phyloP scores from a whole-genome alignment of 2,329 filamentous ascomycete species.

The Trichophyton benhamiae region DNA sequence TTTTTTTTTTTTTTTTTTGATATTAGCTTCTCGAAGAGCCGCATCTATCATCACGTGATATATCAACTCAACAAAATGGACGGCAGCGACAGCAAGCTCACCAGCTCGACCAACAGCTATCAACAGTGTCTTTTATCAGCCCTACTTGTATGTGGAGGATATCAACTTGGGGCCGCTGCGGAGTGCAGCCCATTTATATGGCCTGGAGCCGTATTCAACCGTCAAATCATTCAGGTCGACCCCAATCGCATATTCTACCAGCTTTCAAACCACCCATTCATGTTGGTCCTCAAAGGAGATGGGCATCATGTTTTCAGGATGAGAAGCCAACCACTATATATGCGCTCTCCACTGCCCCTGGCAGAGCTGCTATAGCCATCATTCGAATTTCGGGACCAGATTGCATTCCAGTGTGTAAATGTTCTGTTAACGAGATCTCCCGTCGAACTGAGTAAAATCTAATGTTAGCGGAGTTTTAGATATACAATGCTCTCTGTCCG shows the following conservation, averaged over 20 bases:
- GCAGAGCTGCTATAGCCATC: constrained; percentile 79
- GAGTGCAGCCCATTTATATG: not conserved
- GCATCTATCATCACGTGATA: not conserved
- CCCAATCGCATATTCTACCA: not conserved
- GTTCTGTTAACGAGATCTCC: not conserved
- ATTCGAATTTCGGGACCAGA: constrained; percentile 73
- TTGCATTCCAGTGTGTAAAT: constrained; percentile 48
- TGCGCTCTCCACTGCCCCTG: constrained; percentile 75
- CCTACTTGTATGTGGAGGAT: constrained; percentile 3
- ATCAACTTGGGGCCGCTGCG: not conserved
- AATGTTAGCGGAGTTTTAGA: constrained; percentile 27
- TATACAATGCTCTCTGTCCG: constrained; percentile 55
- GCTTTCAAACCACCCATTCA: not conserved
- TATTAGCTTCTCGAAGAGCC: not conserved
- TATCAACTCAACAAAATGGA: not conserved
- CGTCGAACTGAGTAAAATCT: constrained; percentile 5
- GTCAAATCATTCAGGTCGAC: not conserved
- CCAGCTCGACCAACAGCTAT: not conserved
- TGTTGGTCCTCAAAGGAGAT: not conserved
- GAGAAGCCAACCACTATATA: constrained; percentile 56
- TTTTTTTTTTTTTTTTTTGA: not conserved
- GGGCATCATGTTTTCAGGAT: not conserved
- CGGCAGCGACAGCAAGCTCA: not conserved
- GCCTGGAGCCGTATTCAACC: not conserved
- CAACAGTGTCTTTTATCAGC: not conserved